Conservation (phyloP, 129 eudicot genomes). For the Scalesia atractyloides region DNA sequence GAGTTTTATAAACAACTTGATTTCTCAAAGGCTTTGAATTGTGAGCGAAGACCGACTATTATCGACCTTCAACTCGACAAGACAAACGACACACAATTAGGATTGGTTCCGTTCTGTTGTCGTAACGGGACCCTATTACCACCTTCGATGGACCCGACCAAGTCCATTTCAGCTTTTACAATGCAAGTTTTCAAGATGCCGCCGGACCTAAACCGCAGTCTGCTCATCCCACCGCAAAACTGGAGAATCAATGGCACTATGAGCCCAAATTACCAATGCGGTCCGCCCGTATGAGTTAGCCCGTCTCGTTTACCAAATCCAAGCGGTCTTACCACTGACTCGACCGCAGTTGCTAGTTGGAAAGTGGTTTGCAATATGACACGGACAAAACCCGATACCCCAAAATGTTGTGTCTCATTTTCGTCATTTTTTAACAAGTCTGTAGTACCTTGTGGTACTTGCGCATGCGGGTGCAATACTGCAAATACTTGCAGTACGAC, state of each 20-base stretch:
- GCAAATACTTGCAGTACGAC: constrained; percentile 45
- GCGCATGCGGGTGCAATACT: constrained; percentile 68
- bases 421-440: constrained; percentile 60
- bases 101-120: constrained; percentile 68
- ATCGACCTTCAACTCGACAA: constrained; percentile 62
- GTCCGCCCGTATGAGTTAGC: constrained; percentile 53
- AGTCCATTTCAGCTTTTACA: constrained; percentile 47
- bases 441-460: constrained; percentile 62
- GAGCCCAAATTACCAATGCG: constrained; percentile 50
- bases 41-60: constrained; percentile 64
- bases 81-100: constrained; percentile 51
- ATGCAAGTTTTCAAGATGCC: constrained; percentile 79
- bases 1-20: constrained; percentile 49
- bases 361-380: constrained; percentile 64
- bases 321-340: constrained; percentile 43
- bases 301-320: constrained; percentile 55
- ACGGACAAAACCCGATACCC: constrained; percentile 18
- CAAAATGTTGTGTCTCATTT: constrained; percentile 72
- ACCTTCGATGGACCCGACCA: constrained; percentile 45
- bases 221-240: constrained; percentile 60
- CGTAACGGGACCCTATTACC: constrained; percentile 66
- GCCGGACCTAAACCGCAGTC: constrained; percentile 55
- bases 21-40: constrained; percentile 53
- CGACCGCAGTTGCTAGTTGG: constrained; percentile 65
- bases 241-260: constrained; percentile 57